Conservation (phyloP, 2,329 filamentous ascomycete genomes). For the Botrytis porri region DNA sequence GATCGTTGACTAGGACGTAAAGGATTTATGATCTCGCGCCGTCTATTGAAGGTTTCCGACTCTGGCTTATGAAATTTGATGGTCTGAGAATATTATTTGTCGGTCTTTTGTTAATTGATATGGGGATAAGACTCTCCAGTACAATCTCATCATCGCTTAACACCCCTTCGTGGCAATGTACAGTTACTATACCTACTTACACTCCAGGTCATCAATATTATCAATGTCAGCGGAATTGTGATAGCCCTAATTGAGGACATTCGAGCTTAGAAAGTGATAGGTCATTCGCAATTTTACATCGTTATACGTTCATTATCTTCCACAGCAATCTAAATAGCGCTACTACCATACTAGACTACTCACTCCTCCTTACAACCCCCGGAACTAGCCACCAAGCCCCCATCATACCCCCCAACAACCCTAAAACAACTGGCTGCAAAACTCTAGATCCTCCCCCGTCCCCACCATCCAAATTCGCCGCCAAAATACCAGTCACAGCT, state of each 20-base stretch:
- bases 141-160: conserved; percentile 5
- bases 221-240: not conserved
- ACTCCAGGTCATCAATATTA: not conserved
- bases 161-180: not conserved
- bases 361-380: not conserved
- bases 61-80: not conserved
- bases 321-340: not conserved
- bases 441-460: not conserved
- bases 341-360: not conserved
- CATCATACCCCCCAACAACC: not conserved
- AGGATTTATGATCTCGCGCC: not conserved
- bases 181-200: not conserved
- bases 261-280: not conserved
- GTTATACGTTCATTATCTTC: not conserved
- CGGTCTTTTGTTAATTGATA: not conserved
- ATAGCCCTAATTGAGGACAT: not conserved
- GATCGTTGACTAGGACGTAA: not conserved
- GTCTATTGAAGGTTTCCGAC: not conserved
- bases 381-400: not conserved
- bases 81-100: not conserved
- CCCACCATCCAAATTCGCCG: not conserved
- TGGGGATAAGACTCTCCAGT: not conserved
- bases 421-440: not conserved
- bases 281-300: not conserved
- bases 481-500: not conserved